phyloP scores from a whole-genome alignment of 768 basidiomycete species.

The Suillus ampliporus region DNA sequence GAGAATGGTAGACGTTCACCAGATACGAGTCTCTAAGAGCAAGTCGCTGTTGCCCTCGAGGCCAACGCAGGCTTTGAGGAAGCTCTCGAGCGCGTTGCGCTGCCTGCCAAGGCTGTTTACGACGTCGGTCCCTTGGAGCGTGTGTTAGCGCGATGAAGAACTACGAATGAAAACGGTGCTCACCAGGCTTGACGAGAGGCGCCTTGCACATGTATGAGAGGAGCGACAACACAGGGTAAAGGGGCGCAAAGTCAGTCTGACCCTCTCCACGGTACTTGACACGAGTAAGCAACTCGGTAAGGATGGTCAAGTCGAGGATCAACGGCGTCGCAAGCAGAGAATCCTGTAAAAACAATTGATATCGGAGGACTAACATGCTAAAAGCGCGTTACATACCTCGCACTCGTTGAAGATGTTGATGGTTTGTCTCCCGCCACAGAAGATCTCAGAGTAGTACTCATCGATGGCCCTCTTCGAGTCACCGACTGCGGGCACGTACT shows the following conservation, averaged over 20 bases:
- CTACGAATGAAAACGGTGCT: slow-evolving; percentile 19
- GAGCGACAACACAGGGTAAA: slow-evolving; percentile 92
- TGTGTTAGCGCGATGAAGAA: slow-evolving; percentile 4
- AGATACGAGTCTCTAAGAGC: slow-evolving; percentile 85
- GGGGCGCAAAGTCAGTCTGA: slow-evolving; percentile 71
- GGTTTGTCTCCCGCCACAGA: slow-evolving; percentile 92
- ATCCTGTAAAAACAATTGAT: slow-evolving; percentile 72
- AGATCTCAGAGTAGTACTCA: slow-evolving; percentile 98
- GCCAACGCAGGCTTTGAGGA: slow-evolving; percentile 94
- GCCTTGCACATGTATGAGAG: slow-evolving; percentile 98
- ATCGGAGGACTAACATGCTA: slow-evolving; percentile 7
- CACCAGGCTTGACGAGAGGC: slow-evolving; percentile 92
- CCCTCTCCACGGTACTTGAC: slow-evolving; percentile 78
- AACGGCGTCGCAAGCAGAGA: slow-evolving; percentile 95
- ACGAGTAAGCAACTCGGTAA: slow-evolving; percentile 93
- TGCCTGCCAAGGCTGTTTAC: slow-evolving; percentile 96
- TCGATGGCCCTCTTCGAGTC: slow-evolving; percentile 99
- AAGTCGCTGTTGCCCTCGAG: slow-evolving; percentile 85
- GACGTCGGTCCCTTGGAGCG: slow-evolving; percentile 71
- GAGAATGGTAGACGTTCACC: slow-evolving; percentile 55
- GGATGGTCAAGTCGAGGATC: slow-evolving; percentile 91
- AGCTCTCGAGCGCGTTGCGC: slow-evolving; percentile 90
- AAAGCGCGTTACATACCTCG: slow-evolving; percentile 58
- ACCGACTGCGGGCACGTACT: slow-evolving; percentile 95
- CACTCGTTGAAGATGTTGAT: slow-evolving; percentile 99